phyloP scores from a whole-genome alignment of 192 early-diverging fungal genomes.

The Globomyces pollinis-pini region DNA sequence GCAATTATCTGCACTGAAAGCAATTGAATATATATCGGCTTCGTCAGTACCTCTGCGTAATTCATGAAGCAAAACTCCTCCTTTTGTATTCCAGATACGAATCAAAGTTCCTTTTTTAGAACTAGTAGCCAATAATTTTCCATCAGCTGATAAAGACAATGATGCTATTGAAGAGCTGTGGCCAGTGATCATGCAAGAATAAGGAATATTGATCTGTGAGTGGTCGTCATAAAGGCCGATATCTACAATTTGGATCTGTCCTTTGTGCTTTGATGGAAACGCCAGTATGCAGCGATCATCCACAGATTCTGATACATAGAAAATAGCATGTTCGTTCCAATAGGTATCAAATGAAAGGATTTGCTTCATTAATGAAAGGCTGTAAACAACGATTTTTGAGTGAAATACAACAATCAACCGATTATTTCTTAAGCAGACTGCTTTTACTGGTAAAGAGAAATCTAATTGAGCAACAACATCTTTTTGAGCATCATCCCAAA shows the following conservation, averaged over 20 bases:
- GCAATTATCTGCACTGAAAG: slow-evolving; percentile 74
- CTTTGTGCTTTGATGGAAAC: slow-evolving; percentile 74
- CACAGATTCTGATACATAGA: slow-evolving; percentile 50
- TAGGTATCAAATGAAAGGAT: no score
- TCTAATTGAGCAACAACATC: slow-evolving; percentile 67
- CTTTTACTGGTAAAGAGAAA: background rate
- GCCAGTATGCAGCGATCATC: slow-evolving; percentile 38
- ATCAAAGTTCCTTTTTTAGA: slow-evolving; percentile 88
- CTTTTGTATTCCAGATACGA: slow-evolving; percentile 73
- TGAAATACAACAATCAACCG: slow-evolving; percentile 68
- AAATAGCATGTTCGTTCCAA: no score
- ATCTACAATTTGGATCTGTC: slow-evolving; percentile 80
- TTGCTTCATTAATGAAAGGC: no score
- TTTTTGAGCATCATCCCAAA: slow-evolving; percentile 76
- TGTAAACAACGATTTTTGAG: slow-evolving; percentile 77
- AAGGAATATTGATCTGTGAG: slow-evolving; percentile 27
- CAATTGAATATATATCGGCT: slow-evolving; percentile 82
- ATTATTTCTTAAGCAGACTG: background rate
- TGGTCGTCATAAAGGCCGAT: slow-evolving; percentile 20
- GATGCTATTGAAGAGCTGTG: slow-evolving; percentile 71
- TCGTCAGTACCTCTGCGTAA: slow-evolving; percentile 80
- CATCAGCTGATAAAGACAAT: slow-evolving; percentile 69
- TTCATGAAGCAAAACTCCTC: slow-evolving; percentile 70
- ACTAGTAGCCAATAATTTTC: slow-evolving; percentile 73
- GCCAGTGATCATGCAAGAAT: slow-evolving; percentile 74